Percentiles rank a stretch among this genome's conserved stretches.
phyloP scores from a whole-genome alignment of 1,284 basidiomycete genomes.

The Peniophora sp. region DNA sequence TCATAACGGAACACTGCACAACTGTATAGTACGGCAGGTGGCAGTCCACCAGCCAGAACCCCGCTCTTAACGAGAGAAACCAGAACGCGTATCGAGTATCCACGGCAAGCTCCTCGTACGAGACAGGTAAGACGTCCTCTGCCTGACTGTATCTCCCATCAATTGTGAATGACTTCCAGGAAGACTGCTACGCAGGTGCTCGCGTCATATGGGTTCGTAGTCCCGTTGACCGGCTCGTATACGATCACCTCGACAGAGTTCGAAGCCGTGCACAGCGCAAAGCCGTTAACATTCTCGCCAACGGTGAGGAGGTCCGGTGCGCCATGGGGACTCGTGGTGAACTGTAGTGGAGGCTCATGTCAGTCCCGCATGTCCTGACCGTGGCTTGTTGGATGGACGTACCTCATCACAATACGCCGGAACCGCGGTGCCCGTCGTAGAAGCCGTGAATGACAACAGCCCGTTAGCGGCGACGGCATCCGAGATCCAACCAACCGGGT shows the following conservation, averaged over 20 bases:
- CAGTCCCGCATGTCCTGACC: not conserved
- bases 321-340: not conserved
- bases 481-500: not conserved
- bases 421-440: not conserved
- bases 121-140: too few relatives aligned
- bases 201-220: not conserved
- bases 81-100: too few relatives aligned
- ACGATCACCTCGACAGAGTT: not conserved
- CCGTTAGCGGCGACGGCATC: not conserved
- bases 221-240: not conserved
- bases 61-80: too few relatives aligned
- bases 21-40: too few relatives aligned
- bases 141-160: too few relatives aligned
- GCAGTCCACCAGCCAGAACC: too few relatives aligned
- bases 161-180: not conserved
- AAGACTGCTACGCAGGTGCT: not conserved
- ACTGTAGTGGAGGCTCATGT: too few relatives aligned
- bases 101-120: too few relatives aligned
- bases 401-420: not conserved
- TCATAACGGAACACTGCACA: too few relatives aligned
- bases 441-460: not conserved
- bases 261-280: not conserved
- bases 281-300: not conserved
- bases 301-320: not conserved
- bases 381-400: not conserved